Evolutionary conservation across 441 rosid genomes (phyloP), one percentile per base, ranked within the genome.

Genomic region (Metrosideros polymorpha): DNA sequence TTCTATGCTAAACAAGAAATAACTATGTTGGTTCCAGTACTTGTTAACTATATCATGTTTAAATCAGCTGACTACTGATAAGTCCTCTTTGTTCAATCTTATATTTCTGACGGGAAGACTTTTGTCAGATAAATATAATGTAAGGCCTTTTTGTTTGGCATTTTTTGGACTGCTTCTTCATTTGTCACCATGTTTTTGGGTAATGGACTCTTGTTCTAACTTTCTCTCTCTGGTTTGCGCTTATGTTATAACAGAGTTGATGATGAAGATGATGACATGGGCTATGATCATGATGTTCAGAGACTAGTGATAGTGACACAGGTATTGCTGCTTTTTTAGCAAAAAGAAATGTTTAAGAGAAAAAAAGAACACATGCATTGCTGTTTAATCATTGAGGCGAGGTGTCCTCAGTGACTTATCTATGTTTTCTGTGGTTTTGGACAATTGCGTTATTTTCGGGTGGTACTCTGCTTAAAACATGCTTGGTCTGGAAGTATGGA

Each of bases 241-340:
- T 85, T 82, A 39, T 29, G 18, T 66, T 59, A 63, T 85, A 84
- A 18, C 24, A 96, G 99, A 94, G 90, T 92, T 89, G 98, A 93
- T 82, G 98, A 94, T 53, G 98, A 96, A 85, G 98, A 98, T 43
- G 98, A 96, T 86, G 98, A 96, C 85, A 89, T 91, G 54, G 87
- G 88, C 88, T 90, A 91, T 86, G 97, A 96, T 91, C 97, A 93
- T 86, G 95, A 95, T 94, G 98, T 96, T 90, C 96, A 96, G 84
- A 95, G 96, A 86, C 99, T 98, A 76, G 98, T 98, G 85, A 98
- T 96, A 89, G 99, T 96, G 76, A 96, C 98, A 85, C 99, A 94
- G 98, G 98, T 96, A 95, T 79, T 84, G 54, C 49, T 39, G 22
- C 43, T 22, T 71, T 39, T 71, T 71, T 6, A 10, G 79, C 79